Percentiles rank a stretch among this genome's conserved stretches.
phyloP scores from a whole-genome alignment of 257 asterid genomes.

The Misopates orontium region DNA sequence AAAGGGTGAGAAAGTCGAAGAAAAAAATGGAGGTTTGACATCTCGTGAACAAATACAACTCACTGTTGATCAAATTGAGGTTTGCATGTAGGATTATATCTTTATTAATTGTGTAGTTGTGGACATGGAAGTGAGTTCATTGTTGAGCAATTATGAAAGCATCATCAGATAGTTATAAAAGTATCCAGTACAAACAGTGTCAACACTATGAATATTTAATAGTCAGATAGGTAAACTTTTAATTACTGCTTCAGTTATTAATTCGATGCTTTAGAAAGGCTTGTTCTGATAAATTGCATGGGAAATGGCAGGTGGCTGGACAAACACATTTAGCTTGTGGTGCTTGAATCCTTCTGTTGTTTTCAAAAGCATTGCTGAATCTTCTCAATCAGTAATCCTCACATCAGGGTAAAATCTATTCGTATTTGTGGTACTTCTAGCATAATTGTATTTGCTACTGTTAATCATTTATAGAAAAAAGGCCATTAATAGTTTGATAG shows the following conservation, averaged over 20 bases:
- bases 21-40: not conserved
- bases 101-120: constrained; percentile 17
- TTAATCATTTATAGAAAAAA: constrained; percentile 8
- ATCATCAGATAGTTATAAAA: constrained; percentile 1
- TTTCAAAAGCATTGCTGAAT: constrained; percentile 76
- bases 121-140: constrained; percentile 14
- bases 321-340: constrained; percentile 70
- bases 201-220: constrained; percentile 3
- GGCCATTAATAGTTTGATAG: constrained; percentile 5
- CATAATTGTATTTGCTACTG: constrained; percentile 11
- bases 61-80: not conserved
- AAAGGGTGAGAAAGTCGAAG: not conserved
- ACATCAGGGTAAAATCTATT: constrained; percentile 86
- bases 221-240: constrained; percentile 15
- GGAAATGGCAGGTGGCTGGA: constrained; percentile 56
- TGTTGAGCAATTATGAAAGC: constrained; percentile 17
- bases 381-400: constrained; percentile 85
- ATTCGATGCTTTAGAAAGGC: constrained; percentile 22
- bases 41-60: not conserved
- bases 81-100: not conserved
- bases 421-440: constrained; percentile 10
- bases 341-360: constrained; percentile 96
- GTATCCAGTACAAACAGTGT: constrained; percentile 3
- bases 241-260: constrained; percentile 26
- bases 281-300: constrained; percentile 14